phyloP scores from a whole-genome alignment of 2,329 filamentous ascomycete genomes.

The Fusarium sp. region DNA sequence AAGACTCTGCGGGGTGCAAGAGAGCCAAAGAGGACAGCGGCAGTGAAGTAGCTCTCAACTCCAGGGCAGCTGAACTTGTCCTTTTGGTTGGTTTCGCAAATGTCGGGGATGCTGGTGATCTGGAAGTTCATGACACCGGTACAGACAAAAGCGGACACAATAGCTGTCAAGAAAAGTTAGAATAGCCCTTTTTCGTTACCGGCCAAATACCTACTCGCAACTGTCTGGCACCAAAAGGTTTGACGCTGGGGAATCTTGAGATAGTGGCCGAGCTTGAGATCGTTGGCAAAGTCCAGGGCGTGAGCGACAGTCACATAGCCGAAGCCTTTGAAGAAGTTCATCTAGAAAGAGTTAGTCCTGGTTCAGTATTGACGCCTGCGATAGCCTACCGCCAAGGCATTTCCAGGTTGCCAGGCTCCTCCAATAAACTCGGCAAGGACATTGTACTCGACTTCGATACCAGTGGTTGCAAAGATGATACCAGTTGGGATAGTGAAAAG shows the following conservation, averaged over 20 bases:
- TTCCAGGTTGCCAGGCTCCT: conserved; percentile 56
- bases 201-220: conserved; percentile 39
- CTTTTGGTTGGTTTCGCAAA: conserved; percentile 52
- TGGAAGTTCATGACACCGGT: conserved; percentile 54
- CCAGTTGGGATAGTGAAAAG: conserved; percentile 59
- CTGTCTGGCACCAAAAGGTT: conserved; percentile 50
- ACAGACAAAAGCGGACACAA: conserved; percentile 51
- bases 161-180: conserved; percentile 13
- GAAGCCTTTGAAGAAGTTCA: conserved; percentile 61
- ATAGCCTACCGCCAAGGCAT: conserved; percentile 51
- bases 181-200: not conserved
- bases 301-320: conserved; percentile 54
- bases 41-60: conserved; percentile 55
- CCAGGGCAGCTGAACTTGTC: conserved; percentile 54
- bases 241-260: conserved; percentile 58
- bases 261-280: conserved; percentile 55
- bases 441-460: conserved; percentile 57
- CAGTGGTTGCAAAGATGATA: conserved; percentile 59
- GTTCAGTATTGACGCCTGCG: rapidly evolving
- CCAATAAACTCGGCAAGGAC: conserved; percentile 62
- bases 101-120: conserved; percentile 48
- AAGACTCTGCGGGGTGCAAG: conserved; percentile 54
- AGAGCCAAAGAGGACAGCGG: conserved; percentile 56
- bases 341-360: conserved; percentile 30
- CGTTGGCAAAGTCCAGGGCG: conserved; percentile 52